Conservation (phyloP, 2,329 filamentous ascomycete genomes). For the Ophiocordyceps robertsii region DNA sequence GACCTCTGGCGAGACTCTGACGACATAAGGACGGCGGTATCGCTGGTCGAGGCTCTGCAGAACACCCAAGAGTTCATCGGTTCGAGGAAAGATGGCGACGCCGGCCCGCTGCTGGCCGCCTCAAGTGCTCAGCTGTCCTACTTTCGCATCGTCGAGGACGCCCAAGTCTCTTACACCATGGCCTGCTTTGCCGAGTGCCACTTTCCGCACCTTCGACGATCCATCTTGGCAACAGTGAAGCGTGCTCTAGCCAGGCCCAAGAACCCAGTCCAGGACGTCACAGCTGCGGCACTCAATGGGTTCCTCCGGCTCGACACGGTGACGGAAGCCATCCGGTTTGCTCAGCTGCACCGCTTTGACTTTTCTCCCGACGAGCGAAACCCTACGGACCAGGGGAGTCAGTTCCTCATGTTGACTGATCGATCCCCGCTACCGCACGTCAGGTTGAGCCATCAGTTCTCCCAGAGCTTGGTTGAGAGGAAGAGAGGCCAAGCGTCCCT, state of each 20-base stretch:
- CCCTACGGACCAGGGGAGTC: conserved; percentile 19
- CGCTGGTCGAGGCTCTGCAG: conserved; percentile 46
- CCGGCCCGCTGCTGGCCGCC: conserved; percentile 32
- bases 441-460: conserved; percentile 41
- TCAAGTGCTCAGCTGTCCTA: conserved; percentile 38
- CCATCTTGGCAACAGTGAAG: conserved; percentile 41
- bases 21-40: conserved; percentile 47
- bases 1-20: conserved; percentile 40
- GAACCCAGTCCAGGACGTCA: conserved; percentile 46
- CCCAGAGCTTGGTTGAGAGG: conserved; percentile 40
- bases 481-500: conserved; percentile 41
- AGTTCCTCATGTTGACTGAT: conserved; percentile 31
- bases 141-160: conserved; percentile 45
- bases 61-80: conserved; percentile 44
- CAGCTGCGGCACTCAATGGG: conserved; percentile 38
- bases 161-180: conserved; percentile 52
- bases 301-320: conserved; percentile 56
- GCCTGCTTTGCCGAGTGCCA: conserved; percentile 57
- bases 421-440: conserved; percentile 30
- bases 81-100: conserved; percentile 37
- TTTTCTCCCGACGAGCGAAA: conserved; percentile 27
- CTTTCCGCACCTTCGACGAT: conserved; percentile 46
- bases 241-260: conserved; percentile 42
- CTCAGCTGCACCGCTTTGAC: conserved; percentile 40
- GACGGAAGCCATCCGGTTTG: conserved; percentile 52